phyloP scores from a whole-genome alignment of 176 grass and related monocot species.

The Pontederia paniculata region DNA sequence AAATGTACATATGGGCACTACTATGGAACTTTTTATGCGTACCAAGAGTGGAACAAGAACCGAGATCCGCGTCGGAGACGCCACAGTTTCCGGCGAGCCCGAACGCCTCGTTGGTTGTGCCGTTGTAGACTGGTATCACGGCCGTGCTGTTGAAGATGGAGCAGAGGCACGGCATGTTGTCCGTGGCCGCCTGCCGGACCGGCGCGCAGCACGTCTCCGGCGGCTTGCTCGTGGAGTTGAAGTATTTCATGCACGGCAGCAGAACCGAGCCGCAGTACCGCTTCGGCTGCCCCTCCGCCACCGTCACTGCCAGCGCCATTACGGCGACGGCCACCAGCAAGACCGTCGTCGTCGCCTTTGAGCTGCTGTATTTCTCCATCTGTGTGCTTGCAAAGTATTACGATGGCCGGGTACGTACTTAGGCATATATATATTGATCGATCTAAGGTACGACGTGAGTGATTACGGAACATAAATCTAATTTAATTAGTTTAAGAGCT shows the following conservation, averaged over 20 bases:
- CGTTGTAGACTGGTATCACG: constrained; percentile 35
- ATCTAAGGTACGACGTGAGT: too few relatives aligned
- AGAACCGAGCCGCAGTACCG: constrained; percentile 49
- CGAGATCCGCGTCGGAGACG: constrained; percentile 2
- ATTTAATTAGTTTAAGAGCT: too few relatives aligned
- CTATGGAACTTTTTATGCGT: too few relatives aligned
- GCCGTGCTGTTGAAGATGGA: constrained; percentile 44
- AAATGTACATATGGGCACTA: too few relatives aligned
- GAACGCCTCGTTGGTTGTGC: constrained; percentile 34
- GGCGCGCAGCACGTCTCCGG: constrained; percentile 47
- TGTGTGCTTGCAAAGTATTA: too few relatives aligned
- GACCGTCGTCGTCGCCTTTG: background rate
- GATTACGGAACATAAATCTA: too few relatives aligned
- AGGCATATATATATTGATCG: too few relatives aligned
- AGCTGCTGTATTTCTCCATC: too few relatives aligned
- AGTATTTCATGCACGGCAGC: constrained; percentile 36
- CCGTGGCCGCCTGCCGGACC: constrained; percentile 43
- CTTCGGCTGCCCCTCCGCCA: background rate
- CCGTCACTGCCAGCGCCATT: background rate
- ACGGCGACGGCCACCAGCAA: background rate
- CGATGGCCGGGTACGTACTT: too few relatives aligned
- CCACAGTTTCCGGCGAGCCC: constrained; percentile 48
- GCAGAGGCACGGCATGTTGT: constrained; percentile 57
- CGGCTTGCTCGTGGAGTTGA: constrained; percentile 42
- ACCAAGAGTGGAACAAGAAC: too few relatives aligned